phyloP scores from a whole-genome alignment of 2,329 filamentous ascomycete genomes.

The Ophiosphaerella herpotricha region DNA sequence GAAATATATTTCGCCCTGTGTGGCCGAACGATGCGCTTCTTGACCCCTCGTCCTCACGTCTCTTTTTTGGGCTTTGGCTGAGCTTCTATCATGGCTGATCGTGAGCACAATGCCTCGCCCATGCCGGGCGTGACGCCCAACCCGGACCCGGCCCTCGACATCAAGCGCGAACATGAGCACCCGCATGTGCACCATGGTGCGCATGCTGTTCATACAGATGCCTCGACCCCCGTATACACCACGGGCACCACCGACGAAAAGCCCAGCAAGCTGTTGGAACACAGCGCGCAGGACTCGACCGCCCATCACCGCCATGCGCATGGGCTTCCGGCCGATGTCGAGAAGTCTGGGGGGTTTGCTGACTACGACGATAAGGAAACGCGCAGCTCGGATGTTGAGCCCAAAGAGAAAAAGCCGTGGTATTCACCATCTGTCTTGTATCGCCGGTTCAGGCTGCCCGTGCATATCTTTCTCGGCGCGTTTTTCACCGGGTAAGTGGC shows the following conservation, averaged over 20 bases:
- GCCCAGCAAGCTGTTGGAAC: conserved; percentile 34
- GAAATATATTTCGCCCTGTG: conserved; percentile 40
- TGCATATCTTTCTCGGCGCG: conserved; percentile 50
- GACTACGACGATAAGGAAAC: conserved; percentile 49
- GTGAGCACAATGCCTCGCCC: conserved; percentile 44
- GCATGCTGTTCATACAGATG: conserved; percentile 34
- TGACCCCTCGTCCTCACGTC: conserved; percentile 23
- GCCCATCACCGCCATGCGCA: conserved; percentile 37
- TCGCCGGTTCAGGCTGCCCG: conserved; percentile 49
- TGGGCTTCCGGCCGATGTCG: conserved; percentile 27
- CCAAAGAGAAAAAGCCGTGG: conserved; percentile 22
- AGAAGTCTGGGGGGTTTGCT: conserved; percentile 41
- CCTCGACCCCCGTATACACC: conserved; percentile 36
- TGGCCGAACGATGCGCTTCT: conserved; percentile 6
- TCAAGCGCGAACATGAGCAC: conserved; percentile 45
- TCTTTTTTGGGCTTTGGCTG: neutral
- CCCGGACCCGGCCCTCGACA: conserved; percentile 45
- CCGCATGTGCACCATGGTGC: conserved; percentile 45
- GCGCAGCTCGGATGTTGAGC: conserved; percentile 33
- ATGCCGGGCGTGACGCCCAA: conserved; percentile 41
- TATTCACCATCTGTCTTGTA: conserved; percentile 23
- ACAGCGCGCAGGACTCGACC: conserved; percentile 48
- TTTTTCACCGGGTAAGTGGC: conserved; percentile 58
- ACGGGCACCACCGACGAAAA: conserved; percentile 44
- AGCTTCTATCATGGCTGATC: conserved; percentile 39